Evolutionary conservation across 441 rosid species (phyloP), one percentile per base, ranked within the genome.

Genomic region (Metrosideros polymorpha): DNA sequence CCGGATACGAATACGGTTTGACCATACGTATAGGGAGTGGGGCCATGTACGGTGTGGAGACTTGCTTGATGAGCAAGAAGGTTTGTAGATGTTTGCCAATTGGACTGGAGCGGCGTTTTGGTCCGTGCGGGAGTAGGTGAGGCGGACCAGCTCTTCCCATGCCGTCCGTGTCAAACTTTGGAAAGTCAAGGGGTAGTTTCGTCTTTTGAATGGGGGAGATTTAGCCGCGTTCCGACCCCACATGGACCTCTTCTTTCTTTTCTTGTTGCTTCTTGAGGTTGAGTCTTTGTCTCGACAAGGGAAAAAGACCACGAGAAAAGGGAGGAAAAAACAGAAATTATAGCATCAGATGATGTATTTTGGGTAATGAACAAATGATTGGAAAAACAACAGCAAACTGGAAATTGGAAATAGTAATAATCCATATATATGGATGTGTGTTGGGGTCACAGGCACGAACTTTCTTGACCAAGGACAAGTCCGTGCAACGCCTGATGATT

Each of bases 121-220:
- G 92, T 90, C 88, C 87, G 71, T 13, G 43, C 82, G 25, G 87
- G 86, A 84, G 92, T 93, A 82, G 94, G 93, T 91, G 85, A 79
- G 87, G 25, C 66, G 90, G 89, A 49, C 89, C 85, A 83, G 56
- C 54, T 82, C n/a, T 47, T 22, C 39, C 24, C 66, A 35, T 22
- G 47, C 19, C 15, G 79, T 66, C 79, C 8, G 49, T 86, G 43
- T 85, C 59, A 32, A 61, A 5, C 29, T 32, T 25, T 7, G 5
- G 32, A 85, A 88, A 89, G 92, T 91, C 92, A 90, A 91, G 35
- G 59, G 83, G 85, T 35, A 42, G 53, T 29, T 63, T 63, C 55
- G 51, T 85, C 83, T 43, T 12, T 86, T 24, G 2, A 9, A 7
- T 15, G 22, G 42, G 24, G 47, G 49, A 71, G 52, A 6, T 12